A percentile compares a stretch with the other conserved stretches of the same genome.
phyloP scores from a whole-genome alignment of 352 stramenopile species.

The Chrysophaeum taylorii region DNA sequence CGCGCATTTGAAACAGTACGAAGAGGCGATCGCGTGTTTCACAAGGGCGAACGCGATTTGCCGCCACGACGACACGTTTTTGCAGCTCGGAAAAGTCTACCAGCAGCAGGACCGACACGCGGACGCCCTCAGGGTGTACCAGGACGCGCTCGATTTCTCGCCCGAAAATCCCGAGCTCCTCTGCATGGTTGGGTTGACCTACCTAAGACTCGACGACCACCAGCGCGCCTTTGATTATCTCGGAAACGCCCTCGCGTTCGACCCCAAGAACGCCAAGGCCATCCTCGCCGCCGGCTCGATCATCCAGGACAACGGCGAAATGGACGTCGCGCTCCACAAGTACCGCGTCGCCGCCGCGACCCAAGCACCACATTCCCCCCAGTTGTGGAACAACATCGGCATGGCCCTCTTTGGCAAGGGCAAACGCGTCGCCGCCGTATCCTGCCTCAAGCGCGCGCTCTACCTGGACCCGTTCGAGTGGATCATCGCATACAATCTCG shows the following conservation, averaged over 20 bases:
- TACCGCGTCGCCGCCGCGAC: constrained; percentile 73
- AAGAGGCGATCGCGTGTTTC: constrained; percentile 69
- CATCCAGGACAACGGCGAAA: constrained; percentile 81
- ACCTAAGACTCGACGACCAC: constrained; percentile 73
- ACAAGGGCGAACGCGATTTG: constrained; percentile 76
- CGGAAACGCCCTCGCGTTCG: constrained; percentile 78
- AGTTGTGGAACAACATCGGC: constrained; percentile 87
- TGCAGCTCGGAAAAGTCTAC: constrained; percentile 73
- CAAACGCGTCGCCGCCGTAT: constrained; percentile 58
- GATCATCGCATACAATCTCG: constrained; percentile 84
- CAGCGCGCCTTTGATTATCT: constrained; percentile 81
- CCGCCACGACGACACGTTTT: constrained; percentile 73
- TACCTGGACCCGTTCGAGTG: constrained; percentile 86
- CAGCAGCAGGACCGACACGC: constrained; percentile 56
- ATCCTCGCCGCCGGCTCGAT: constrained; percentile 79
- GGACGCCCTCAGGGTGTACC: constrained; percentile 67
- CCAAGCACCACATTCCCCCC: constrained; percentile 68
- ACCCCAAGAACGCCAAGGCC: constrained; percentile 67
- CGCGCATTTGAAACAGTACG: constrained; percentile 78
- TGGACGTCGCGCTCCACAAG: constrained; percentile 84
- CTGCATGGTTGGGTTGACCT: constrained; percentile 73
- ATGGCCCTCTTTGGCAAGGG: constrained; percentile 90
- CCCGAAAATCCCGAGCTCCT: constrained; percentile 79
- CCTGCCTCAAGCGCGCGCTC: constrained; percentile 75
- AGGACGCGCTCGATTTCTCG: constrained; percentile 80